A percentile compares a stretch with the other conserved stretches of the same genome.
These are phyloP conservation scores for Clarireedia homoeocarpa DNA, from an alignment of 2,329 filamentous ascomycete species.

Conservation along the genomic window DNA sequence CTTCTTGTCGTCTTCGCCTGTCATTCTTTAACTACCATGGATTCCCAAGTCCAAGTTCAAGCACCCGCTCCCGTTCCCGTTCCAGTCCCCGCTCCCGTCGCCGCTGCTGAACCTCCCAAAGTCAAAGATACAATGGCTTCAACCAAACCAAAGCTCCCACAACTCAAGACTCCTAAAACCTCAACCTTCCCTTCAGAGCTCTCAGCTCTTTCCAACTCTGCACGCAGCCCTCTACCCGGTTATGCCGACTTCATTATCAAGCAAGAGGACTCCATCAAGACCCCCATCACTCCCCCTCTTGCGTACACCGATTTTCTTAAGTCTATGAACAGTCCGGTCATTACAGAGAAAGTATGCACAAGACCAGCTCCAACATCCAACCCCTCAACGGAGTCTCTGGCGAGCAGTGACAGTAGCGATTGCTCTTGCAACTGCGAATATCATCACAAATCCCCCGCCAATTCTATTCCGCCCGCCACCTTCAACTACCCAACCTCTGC, in stretches of 20 bases:
- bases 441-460: conserved; percentile 45
- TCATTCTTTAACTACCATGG: conserved; percentile 19
- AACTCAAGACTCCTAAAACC: conserved; percentile 55
- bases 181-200: conserved; percentile 53
- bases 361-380: conserved; percentile 40
- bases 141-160: conserved; percentile 47
- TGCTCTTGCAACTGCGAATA: conserved; percentile 49
- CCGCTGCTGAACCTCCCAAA: conserved; percentile 1
- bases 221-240: conserved; percentile 60
- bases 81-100: conserved; percentile 15
- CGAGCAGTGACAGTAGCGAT: conserved; percentile 39
- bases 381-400: conserved; percentile 31
- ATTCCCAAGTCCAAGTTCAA: conserved; percentile 3
- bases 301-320: conserved; percentile 94
- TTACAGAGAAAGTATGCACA: conserved; percentile 32
- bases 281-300: conserved; percentile 81
- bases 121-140: conserved; percentile 25
- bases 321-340: conserved; percentile 47
- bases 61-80: conserved; percentile 16
- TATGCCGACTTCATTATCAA: conserved; percentile 56
- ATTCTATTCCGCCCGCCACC: conserved; percentile 45
- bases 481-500: conserved; percentile 54
- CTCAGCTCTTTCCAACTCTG: conserved; percentile 51
- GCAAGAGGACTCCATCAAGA: conserved; percentile 59
- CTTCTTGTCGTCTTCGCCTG: conserved; percentile 18